Evolutionary conservation across 2,329 filamentous ascomycete species (phyloP).

Genomic region (Botryotinia globosa): DNA sequence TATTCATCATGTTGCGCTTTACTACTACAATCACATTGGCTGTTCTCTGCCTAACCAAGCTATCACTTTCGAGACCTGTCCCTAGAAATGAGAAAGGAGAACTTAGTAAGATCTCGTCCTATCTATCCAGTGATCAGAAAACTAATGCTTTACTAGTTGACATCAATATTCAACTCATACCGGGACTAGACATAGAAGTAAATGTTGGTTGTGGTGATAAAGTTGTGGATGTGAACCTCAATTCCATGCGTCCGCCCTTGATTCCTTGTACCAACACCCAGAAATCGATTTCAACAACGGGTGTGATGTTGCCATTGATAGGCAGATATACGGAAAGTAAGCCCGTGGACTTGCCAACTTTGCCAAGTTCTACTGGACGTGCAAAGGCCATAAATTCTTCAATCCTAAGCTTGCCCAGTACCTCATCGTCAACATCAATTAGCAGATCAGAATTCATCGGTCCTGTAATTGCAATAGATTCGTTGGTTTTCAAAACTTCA

Average conservation of each 20-base stretch:
- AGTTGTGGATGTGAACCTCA: not conserved
- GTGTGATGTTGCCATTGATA: not conserved
- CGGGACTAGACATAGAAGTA: not conserved
- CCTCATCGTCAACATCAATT: not conserved
- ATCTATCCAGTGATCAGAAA: not conserved
- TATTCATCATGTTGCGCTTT: not conserved
- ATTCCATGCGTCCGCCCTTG: not conserved
- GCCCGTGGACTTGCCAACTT: too few species aligned
- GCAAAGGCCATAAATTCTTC: not conserved
- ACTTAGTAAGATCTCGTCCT: not conserved
- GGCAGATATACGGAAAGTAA: not conserved
- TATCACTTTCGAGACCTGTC: conserved; percentile 2
- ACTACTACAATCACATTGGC: not conserved
- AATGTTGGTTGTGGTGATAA: not conserved
- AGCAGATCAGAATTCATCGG: not conserved
- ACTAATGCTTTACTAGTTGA: not conserved
- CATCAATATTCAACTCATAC: not conserved
- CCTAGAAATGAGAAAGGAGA: not conserved
- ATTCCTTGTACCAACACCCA: not conserved
- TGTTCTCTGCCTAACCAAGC: not conserved
- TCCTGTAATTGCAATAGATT: not conserved
- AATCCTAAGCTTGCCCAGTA: not conserved
- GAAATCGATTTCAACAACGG: not conserved
- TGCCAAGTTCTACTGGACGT: not conserved
- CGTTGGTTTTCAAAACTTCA: too few species aligned